These are phyloP conservation scores for Saccharum hybrid DNA, from an alignment of 202 grass and related monocot species.

Conservation along the genomic window DNA sequence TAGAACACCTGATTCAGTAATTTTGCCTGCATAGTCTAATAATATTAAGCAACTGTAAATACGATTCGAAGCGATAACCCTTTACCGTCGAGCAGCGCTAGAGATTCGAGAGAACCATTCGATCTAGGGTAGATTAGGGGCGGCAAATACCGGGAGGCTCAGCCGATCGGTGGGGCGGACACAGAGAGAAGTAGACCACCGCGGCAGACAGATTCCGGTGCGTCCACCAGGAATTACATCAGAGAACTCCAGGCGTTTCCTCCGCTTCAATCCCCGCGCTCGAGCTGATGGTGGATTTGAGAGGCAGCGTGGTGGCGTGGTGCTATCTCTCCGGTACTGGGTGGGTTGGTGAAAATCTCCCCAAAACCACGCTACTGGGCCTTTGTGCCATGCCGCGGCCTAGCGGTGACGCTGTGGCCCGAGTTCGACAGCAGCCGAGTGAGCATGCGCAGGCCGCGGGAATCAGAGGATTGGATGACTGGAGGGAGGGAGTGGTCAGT, in stretches of 20 bases:
- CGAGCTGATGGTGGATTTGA: not conserved
- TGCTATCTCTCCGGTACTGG: not conserved
- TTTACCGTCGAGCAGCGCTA: not conserved
- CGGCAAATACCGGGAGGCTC: not conserved
- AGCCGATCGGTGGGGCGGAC: not conserved
- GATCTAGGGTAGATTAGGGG: conserved; percentile 7
- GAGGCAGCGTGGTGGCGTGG: not conserved
- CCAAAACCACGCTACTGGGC: not conserved
- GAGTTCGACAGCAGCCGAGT: too few species aligned
- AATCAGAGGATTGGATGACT: too few species aligned
- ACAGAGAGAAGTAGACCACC: not conserved
- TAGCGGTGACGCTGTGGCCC: not conserved
- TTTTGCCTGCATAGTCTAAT: not conserved
- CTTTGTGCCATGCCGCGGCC: not conserved
- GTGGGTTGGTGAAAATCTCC: conserved; percentile 10
- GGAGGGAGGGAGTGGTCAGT: too few species aligned
- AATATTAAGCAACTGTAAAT: not conserved
- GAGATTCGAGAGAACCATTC: not conserved
- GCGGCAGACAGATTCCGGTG: not conserved
- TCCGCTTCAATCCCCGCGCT: not conserved
- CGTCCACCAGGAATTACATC: not conserved
- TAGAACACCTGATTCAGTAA: not conserved
- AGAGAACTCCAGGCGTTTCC: not conserved
- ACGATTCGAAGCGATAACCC: not conserved
- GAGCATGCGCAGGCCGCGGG: too few species aligned